Conservation (phyloP, 2,329 filamentous ascomycete species). For the Cladosporium sp. region DNA sequence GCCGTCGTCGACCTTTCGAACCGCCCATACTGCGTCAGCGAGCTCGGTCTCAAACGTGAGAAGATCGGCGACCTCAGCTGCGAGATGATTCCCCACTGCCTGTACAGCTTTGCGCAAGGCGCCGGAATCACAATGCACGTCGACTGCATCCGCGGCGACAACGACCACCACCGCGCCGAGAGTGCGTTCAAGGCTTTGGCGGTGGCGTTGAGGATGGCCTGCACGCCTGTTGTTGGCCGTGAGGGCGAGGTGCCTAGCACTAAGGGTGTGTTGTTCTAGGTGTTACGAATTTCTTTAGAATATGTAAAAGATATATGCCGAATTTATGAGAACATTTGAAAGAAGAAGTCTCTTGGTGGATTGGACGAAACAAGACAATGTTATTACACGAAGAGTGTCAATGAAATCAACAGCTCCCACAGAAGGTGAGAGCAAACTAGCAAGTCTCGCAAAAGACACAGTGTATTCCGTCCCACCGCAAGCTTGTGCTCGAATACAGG, state of each 20-base stretch:
- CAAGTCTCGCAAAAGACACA: not conserved
- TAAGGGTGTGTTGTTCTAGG: slow-evolving; percentile 73
- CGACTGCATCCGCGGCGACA: slow-evolving; percentile 82
- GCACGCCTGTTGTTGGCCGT: slow-evolving; percentile 67
- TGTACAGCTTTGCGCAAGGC: slow-evolving; percentile 89
- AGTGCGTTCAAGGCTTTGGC: slow-evolving; percentile 96
- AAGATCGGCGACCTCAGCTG: slow-evolving; percentile 89
- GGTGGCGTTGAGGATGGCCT: slow-evolving; percentile 76
- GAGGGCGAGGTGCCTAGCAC: slow-evolving; percentile 94
- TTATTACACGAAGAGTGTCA: not conserved
- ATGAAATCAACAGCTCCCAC: too few relatives aligned
- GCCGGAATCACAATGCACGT: slow-evolving; percentile 93
- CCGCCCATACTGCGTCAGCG: slow-evolving; percentile 77
- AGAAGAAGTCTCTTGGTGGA: not conserved
- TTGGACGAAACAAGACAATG: not conserved
- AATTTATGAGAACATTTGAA: not conserved
- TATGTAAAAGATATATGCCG: not conserved
- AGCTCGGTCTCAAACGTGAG: slow-evolving; percentile 81
- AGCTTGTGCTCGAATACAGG: not conserved
- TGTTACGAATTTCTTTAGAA: not conserved
- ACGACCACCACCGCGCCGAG: slow-evolving; percentile 95
- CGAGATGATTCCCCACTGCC: slow-evolving; percentile 95
- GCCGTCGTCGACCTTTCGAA: slow-evolving; percentile 94
- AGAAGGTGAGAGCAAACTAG: too few relatives aligned
- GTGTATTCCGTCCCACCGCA: not conserved